phyloP scores from a whole-genome alignment of 192 early-diverging fungal species.

The Phycomyces blakesleeanus region DNA sequence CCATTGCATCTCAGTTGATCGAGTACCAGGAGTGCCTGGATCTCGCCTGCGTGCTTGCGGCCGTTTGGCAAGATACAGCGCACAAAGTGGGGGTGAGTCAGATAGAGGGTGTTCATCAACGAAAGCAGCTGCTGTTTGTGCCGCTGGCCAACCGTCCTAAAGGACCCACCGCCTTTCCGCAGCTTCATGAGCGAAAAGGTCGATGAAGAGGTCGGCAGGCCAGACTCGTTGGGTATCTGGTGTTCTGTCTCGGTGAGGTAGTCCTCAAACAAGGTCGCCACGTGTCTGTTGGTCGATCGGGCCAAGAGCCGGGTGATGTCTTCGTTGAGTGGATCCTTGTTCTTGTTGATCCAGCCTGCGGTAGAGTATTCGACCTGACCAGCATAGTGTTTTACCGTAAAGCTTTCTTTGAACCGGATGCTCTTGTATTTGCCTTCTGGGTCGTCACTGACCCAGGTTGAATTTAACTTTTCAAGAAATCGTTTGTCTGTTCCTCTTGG shows the following conservation, averaged over 20 bases:
- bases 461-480: constrained; percentile 87
- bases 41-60: constrained; percentile 82
- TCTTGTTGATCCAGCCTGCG: constrained; percentile 92
- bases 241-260: constrained; percentile 58
- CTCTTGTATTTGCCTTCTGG: constrained; percentile 76
- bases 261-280: constrained; percentile 81
- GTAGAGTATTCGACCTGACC: constrained; percentile 92
- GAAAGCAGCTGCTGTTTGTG: constrained; percentile 91
- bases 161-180: constrained; percentile 76
- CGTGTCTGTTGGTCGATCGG: constrained; percentile 73
- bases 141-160: constrained; percentile 88
- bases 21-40: constrained; percentile 80
- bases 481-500: constrained; percentile 93
- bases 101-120: constrained; percentile 84
- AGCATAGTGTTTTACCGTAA: constrained; percentile 92
- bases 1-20: constrained; percentile 96
- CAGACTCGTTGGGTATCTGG: neutral
- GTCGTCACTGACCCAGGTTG: constrained; percentile 75
- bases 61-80: constrained; percentile 96
- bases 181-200: constrained; percentile 17
- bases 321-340: constrained; percentile 96
- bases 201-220: constrained; percentile 32
- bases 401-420: constrained; percentile 82
- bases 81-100: constrained; percentile 96
- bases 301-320: constrained; percentile 86